Evolutionary conservation across 2,329 filamentous ascomycete species (phyloP), one percentile per base, ranked within the genome.

Genomic region (Penicillium sp.): DNA sequence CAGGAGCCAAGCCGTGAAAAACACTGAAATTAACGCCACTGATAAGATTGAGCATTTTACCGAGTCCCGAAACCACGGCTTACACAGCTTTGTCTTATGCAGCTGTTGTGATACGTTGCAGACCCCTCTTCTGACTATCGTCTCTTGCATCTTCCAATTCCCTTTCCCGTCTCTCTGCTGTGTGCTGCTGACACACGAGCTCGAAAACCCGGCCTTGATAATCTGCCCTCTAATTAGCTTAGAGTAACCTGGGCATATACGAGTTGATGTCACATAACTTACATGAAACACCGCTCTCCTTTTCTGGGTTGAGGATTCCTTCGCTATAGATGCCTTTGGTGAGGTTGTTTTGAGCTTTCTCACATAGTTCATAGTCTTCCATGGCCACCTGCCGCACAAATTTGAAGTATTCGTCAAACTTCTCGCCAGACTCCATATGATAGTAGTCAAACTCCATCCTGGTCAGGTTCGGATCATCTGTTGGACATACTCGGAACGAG

Each of bases 381-480:
- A 77, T 60, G 0, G 77, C 77, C 3, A 81, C 78, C 53, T 77
- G 76, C 3, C 77, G 67, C 3, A 79, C 75, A 47, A 80, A 80
- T 35, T 72, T 75, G 58, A 70, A 80, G 55, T 80, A 80, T 6
- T 77, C 71, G 49, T 79, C 75, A 52, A 80, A 80, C 41, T 75
- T 74, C 15, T 77, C 72, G 6, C 72, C 75, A 0, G 65, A 68
- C 32, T 72, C 74, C 28, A 69, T 55, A 50, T 80, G 76, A 55
- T 79, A 80, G 53, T 81, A 81, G 57, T 80, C 78, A 51, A 81
- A 81, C 56, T 80, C 77, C 77, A 80, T 80, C 13, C 75, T 67
- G 0, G 74, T 75, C n/a, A 76, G 65, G 0, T 71, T 69, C 0
- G 77, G 76, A 22, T 76, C 69, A 1, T 69, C 63, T 0, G 72